Conservation (phyloP, 164 flowering plant species). For the Piper betle region DNA sequence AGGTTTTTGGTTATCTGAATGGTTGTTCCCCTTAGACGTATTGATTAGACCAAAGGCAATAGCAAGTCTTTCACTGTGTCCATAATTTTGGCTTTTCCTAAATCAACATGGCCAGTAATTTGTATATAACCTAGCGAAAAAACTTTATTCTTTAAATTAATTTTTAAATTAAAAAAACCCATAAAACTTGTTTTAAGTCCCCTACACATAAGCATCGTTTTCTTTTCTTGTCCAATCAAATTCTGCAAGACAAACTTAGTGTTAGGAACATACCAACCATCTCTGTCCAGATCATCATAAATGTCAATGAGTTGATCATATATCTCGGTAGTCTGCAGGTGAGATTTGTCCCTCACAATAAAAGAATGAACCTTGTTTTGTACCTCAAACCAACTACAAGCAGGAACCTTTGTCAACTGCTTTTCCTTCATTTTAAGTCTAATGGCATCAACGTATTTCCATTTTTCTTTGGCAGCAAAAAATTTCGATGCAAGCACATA, state of each 20-base stretch:
- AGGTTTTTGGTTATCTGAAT: conserved; percentile 40
- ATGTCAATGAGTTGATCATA: conserved; percentile 34
- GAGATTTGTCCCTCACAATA: conserved; percentile 52
- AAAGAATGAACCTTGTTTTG: conserved; percentile 53
- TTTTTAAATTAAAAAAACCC: too few species aligned
- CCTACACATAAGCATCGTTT: conserved; percentile 49
- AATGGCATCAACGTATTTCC: conserved; percentile 61
- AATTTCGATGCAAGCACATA: conserved; percentile 67
- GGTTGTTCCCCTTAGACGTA: conserved; percentile 17
- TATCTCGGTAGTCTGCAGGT: conserved; percentile 41
- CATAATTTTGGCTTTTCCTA: too few species aligned
- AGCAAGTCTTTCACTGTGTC: conserved; percentile 83
- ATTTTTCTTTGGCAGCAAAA: conserved; percentile 48
- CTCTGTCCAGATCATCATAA: conserved; percentile 29
- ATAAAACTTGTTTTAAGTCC: too few species aligned
- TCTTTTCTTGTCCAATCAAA: conserved; percentile 54
- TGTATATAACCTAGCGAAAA: too few species aligned
- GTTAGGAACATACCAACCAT: conserved; percentile 45
- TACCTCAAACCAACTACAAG: conserved; percentile 81
- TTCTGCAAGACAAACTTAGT: conserved; percentile 59
- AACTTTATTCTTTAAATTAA: too few species aligned
- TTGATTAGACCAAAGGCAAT: conserved; percentile 54
- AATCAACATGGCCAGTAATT: too few species aligned
- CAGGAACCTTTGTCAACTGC: conserved; percentile 71
- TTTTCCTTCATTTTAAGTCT: conserved; percentile 49